Evolutionary conservation across 129 eudicot genomes (phyloP), one percentile per base, ranked within the genome.

Genomic region (Smallanthus sonchifolius): DNA sequence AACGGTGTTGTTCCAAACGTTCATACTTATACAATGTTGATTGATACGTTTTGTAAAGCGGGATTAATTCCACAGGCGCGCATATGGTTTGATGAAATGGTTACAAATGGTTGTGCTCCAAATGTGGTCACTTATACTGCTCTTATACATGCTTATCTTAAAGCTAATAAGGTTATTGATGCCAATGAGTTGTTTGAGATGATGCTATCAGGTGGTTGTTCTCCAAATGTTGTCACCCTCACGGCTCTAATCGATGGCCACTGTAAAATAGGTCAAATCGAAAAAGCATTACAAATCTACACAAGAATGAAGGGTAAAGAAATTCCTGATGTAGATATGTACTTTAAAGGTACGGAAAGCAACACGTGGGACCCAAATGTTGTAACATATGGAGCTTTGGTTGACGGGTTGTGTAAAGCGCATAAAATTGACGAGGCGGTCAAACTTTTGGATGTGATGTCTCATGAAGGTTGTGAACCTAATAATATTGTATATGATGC

Each of bases 51-150:
- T 76, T 95, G 97, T 84, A 95, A 91, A 79, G 91, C 86, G 39
- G 99, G 99, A 67, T 81, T 95, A 7, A 84, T 87, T 78, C 74
- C 73, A 60, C 97, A 95, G 70, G 97, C 96, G 49, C 92, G 80
- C 36, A 75, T 49, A 57, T 91, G 93, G 97, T 86, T 95, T 60
- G 80, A 88, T 77, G 97, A 88, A 79, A 91, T 95, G 99, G 59
- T 85, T 35, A 63, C 47, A 47, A 76, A 87, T 59, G 97, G 99
- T 36, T 88, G 97, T 79, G 57, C 82, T 39, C 99, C 99, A 57
- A 91, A 78, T 73, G 97, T 91, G 47, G 99, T 95, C 73, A 95
- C 99, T 9, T 95, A 95, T 83, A 95, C 97, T 24, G 78, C 97
- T 13, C 83, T 91, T 44, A 91, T 95, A 67, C 99, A 95, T 73